These are phyloP conservation scores for Hura crepitans DNA, from an alignment of 441 rosid genomes.

Conservation along the genomic window DNA sequence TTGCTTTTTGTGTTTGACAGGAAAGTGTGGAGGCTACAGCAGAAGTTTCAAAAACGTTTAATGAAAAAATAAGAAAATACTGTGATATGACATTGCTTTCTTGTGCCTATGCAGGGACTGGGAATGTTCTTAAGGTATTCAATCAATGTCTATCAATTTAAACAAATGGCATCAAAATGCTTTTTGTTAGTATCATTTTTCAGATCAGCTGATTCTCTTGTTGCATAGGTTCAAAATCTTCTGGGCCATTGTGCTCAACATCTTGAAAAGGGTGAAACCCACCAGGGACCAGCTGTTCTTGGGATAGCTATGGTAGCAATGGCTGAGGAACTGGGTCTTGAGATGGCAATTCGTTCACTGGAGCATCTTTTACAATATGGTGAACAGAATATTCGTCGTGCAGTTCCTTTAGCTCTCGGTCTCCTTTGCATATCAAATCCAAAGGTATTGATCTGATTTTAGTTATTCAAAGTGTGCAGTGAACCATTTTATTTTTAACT, in stretches of 20 bases:
- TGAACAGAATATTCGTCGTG: slow-evolving; percentile 76
- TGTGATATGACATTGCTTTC: slow-evolving; percentile 86
- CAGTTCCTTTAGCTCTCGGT: slow-evolving; percentile 95
- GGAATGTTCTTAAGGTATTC: slow-evolving; percentile 85
- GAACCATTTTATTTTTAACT: background rate
- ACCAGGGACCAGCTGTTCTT: slow-evolving; percentile 94
- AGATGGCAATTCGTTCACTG: slow-evolving; percentile 88
- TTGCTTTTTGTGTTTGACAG: slow-evolving; percentile 35
- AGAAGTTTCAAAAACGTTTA: slow-evolving; percentile 82
- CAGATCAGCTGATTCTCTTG: background rate
- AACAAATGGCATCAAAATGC: background rate
- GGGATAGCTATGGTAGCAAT: slow-evolving; percentile 98
- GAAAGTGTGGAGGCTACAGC: slow-evolving; percentile 87
- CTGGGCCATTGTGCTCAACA: slow-evolving; percentile 81
- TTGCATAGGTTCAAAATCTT: slow-evolving; percentile 76
- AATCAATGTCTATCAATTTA: background rate
- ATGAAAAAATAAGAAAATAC: slow-evolving; percentile 76
- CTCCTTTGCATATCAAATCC: slow-evolving; percentile 97
- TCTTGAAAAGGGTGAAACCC: slow-evolving; percentile 74
- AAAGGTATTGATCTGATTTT: slow-evolving; percentile 50
- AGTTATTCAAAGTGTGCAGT: background rate
- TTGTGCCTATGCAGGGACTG: slow-evolving; percentile 97
- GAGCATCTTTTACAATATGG: slow-evolving; percentile 95
- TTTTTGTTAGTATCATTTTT: slow-evolving; percentile 3
- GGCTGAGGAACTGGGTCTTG: slow-evolving; percentile 95